Evolutionary conservation across 306 rosid genomes (phyloP).

Genomic region (Crataegus laevigata): DNA sequence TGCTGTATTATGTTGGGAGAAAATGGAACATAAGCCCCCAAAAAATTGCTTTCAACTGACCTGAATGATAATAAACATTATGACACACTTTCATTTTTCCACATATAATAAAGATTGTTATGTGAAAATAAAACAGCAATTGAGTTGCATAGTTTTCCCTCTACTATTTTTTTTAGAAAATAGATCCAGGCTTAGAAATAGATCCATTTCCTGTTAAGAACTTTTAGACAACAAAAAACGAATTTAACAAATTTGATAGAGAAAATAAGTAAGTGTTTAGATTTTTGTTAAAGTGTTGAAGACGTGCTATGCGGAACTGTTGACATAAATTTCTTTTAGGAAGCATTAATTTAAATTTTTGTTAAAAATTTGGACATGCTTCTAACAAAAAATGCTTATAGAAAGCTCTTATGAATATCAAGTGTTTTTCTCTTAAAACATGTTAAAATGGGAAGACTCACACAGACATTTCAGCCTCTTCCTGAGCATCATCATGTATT

Average conservation of each 20-base stretch:
- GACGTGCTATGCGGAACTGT: no score
- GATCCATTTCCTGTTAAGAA: not conserved
- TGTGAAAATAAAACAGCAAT: not conserved
- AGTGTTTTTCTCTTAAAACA: not conserved
- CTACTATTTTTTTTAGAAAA: not conserved
- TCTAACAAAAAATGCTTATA: not conserved
- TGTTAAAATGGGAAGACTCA: no score
- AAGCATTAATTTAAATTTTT: not conserved
- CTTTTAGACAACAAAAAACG: not conserved
- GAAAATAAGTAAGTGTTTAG: not conserved
- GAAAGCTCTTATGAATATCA: no score
- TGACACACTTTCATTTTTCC: not conserved
- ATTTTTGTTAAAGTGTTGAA: no score
- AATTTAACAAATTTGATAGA: not conserved
- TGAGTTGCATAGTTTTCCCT: not conserved
- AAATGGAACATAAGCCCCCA: conserved; percentile 43
- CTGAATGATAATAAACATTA: not conserved
- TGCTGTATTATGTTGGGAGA: conserved; percentile 43
- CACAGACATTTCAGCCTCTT: rapidly evolving
- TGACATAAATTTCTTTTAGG: not conserved
- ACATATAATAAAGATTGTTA: not conserved
- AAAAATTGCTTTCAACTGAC: conserved; percentile 28
- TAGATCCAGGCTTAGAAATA: no score
- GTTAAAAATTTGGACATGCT: not conserved
- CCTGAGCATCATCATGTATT: no score